phyloP scores from a whole-genome alignment of 352 stramenopile species.

The Hyaloperonospora brassicae region DNA sequence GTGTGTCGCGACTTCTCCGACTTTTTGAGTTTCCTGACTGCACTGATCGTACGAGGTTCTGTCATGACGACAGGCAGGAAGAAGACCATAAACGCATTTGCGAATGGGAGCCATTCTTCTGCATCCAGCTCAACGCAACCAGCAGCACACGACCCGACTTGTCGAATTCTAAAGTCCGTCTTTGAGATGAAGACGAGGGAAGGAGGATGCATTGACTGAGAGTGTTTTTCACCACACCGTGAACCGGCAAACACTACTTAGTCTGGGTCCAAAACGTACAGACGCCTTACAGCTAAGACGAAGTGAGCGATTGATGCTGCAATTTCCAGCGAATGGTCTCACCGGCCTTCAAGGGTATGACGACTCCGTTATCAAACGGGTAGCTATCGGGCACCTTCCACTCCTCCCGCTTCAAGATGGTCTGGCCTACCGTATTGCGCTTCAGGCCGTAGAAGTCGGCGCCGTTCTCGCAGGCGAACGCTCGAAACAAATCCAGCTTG shows the following conservation, averaged over 20 bases:
- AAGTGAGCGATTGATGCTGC: conserved; percentile 11
- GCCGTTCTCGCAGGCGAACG: conserved; percentile 92
- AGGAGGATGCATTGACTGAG: conserved; percentile 36
- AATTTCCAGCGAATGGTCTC: conserved; percentile 89
- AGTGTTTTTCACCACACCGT: conserved; percentile 23
- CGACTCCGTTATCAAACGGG: conserved; percentile 76
- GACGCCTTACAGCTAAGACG: neutral
- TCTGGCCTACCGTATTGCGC: conserved; percentile 74
- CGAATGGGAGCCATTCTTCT: conserved; percentile 1
- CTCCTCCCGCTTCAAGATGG: conserved; percentile 80
- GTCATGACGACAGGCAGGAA: conserved; percentile 56
- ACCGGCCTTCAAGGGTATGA: conserved; percentile 91
- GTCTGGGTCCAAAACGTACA: conserved; percentile 12
- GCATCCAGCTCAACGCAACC: conserved; percentile 5
- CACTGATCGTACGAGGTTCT: conserved; percentile 71
- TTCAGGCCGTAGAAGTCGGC: conserved; percentile 96
- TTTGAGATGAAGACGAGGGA: conserved; percentile 63
- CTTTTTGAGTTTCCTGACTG: conserved; percentile 73
- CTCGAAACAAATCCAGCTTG: conserved; percentile 90
- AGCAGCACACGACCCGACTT: conserved; percentile 23
- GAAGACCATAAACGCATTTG: conserved; percentile 17
- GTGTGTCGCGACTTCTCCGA: conserved; percentile 78
- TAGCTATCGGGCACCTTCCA: conserved; percentile 90
- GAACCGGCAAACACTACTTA: conserved; percentile 14
- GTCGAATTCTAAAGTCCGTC: conserved; percentile 50